Base-by-base conservation (phyloP, 2,329 filamentous ascomycete genomes). In the Magnaporthiopsis incrustans region DNA sequence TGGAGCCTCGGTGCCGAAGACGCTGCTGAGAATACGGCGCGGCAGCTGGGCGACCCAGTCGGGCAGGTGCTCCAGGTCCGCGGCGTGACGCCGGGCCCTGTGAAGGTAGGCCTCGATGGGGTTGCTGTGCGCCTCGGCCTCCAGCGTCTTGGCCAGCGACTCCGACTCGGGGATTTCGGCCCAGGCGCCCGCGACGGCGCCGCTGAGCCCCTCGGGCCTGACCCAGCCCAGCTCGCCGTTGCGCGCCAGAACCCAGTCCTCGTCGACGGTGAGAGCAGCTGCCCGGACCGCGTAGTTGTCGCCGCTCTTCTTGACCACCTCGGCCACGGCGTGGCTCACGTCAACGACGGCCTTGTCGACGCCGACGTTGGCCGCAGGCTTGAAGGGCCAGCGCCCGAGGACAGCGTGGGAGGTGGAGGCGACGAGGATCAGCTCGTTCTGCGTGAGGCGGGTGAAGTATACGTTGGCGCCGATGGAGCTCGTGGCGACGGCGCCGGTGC, bases 91-190 rank as follows among this genome's bases (percentile, higher is more conserved):
- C 67, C 84, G 89, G 18, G 97, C 82, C 18, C 95, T 89, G 76
- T 97, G 92, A 33, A 94, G 77, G 71, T 97, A 99, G n/a, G 95
- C 95, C 14, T 84, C 81, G 7, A 91, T 71, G 3, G 91, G 82
- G 72, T 89, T 96, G 71, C 89, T 89, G 72, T 97, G 90, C 4
- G 91, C 90, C 76, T 99, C 94, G 30, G 90, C 85, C 68, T 96
- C 90, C 10, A 98, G 81, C 35, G 92, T 90, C 73, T 90, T 88
- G 7, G 88, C 92, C 61, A 97, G 79, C 62, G 87, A 83, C 72
- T 93, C 89, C 22, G 84, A 84, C 68, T 89, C 86, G 15, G 89
- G 87, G 7, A 91, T 83, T 61, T 94, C 90, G 0, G 89, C 90
- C 84, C 91, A 97, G 14, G 86, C 85, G 53, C 92, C 93, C 63